phyloP scores from a whole-genome alignment of 2,329 filamentous ascomycete species.

The Xylariaceae sp. region DNA sequence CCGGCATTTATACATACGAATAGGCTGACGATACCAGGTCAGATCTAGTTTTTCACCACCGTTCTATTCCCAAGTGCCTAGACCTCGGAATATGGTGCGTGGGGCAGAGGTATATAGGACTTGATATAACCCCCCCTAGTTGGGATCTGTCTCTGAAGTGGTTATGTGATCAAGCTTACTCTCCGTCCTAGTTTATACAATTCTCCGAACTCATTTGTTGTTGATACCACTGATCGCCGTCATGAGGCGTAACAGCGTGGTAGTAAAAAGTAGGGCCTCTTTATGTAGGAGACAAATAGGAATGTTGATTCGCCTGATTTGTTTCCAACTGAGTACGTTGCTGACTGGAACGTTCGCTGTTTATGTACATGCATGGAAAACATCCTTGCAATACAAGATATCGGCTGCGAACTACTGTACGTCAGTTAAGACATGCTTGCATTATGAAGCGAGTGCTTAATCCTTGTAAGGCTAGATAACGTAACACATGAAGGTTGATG shows the following conservation, averaged over 20 bases:
- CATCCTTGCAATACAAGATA: background rate
- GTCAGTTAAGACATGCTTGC: conserved; percentile 1
- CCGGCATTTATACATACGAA: too few relatives aligned
- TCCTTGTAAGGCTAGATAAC: background rate
- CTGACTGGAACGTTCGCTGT: background rate
- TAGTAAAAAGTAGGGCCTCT: background rate
- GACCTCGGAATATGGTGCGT: too few relatives aligned
- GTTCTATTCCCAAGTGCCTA: too few relatives aligned
- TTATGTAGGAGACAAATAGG: background rate
- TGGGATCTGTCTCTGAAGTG: too few relatives aligned
- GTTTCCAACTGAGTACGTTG: background rate
- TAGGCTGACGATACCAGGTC: too few relatives aligned
- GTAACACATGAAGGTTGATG: conserved; percentile 4
- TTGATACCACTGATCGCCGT: too few relatives aligned
- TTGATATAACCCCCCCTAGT: too few relatives aligned
- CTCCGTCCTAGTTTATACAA: too few relatives aligned
- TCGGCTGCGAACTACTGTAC: background rate
- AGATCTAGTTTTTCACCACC: too few relatives aligned
- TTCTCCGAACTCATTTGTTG: too few relatives aligned
- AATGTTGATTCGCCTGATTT: background rate
- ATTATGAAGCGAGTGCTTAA: conserved; percentile 15
- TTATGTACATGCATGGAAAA: background rate
- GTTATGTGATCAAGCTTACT: too few relatives aligned
- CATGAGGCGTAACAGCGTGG: background rate
- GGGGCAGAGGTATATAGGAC: too few relatives aligned